Conservation (phyloP, 192 early-diverging fungal genomes). For the Radiomyces spectabilis region DNA sequence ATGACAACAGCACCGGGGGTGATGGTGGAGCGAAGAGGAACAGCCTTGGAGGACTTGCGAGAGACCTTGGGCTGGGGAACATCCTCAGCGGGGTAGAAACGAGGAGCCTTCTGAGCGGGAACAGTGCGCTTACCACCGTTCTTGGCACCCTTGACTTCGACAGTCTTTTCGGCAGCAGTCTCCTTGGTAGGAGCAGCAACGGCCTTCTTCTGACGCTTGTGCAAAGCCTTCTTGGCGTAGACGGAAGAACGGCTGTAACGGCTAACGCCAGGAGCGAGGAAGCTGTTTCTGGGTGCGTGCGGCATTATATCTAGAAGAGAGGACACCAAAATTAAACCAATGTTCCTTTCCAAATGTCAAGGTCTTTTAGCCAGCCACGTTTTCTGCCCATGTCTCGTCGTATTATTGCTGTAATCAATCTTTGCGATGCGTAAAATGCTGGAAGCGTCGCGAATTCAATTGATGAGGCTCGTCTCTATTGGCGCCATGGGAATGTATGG, state of each 20-base stretch:
- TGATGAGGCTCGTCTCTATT: too few species aligned
- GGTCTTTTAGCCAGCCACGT: too few species aligned
- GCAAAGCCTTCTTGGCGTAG: conserved; percentile 81
- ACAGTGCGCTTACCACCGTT: conserved; percentile 71
- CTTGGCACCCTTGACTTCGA: conserved; percentile 73
- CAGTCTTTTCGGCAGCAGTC: conserved; percentile 53
- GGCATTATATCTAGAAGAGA: conserved; percentile 36
- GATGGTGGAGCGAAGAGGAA: conserved; percentile 82
- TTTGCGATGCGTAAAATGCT: too few species aligned
- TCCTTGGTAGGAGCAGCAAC: conserved; percentile 41
- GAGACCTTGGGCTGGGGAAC: conserved; percentile 67
- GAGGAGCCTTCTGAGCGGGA: conserved; percentile 58
- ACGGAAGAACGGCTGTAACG: conserved; percentile 76
- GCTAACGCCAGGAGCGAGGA: conserved; percentile 78
- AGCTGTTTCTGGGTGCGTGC: conserved; percentile 68
- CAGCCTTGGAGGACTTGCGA: conserved; percentile 68
- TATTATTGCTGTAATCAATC: too few species aligned
- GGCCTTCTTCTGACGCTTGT: conserved; percentile 78
- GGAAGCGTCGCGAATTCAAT: too few species aligned
- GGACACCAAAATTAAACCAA: too few species aligned
- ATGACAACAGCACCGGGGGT: conserved; percentile 98
- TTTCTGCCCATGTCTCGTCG: too few species aligned
- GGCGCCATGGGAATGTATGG: too few species aligned
- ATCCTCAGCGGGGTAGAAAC: conserved; percentile 85
- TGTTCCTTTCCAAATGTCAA: too few species aligned